These are phyloP conservation scores for Cladosporium sp. DNA, from an alignment of 2,329 filamentous ascomycete genomes.

Conservation along the genomic window DNA sequence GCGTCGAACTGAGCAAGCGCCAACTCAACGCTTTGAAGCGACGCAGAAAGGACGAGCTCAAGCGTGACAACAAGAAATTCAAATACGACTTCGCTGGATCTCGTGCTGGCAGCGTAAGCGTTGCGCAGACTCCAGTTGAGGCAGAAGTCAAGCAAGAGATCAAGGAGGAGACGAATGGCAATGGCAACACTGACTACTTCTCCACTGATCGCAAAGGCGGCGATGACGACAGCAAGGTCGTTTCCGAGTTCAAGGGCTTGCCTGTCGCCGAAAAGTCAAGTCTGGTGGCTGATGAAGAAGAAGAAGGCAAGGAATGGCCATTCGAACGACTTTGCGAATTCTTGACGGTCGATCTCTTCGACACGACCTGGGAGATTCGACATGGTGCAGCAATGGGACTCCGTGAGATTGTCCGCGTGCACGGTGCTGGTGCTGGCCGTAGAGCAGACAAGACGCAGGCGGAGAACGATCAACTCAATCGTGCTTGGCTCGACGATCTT, in stretches of 20 bases:
- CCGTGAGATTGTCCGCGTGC: constrained; percentile 86
- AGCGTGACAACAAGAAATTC: constrained; percentile 81
- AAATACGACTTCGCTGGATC: constrained; percentile 73
- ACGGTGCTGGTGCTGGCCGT: constrained; percentile 85
- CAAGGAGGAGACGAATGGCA: constrained; percentile 53
- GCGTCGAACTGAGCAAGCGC: constrained; percentile 72
- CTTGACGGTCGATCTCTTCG: constrained; percentile 89
- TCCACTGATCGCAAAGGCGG: constrained; percentile 76
- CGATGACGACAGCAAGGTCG: constrained; percentile 88
- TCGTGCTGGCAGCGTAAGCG: constrained; percentile 64
- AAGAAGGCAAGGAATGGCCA: constrained; percentile 85
- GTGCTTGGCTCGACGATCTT: constrained; percentile 87
- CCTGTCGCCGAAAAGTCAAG: constrained; percentile 80
- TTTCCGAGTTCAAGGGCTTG: constrained; percentile 92
- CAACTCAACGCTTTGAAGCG: constrained; percentile 94
- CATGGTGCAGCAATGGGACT: constrained; percentile 96
- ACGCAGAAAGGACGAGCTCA: constrained; percentile 87
- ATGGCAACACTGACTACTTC: constrained; percentile 75
- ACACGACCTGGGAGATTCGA: constrained; percentile 89
- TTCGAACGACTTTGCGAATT: constrained; percentile 94
- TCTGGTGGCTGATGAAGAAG: constrained; percentile 73
- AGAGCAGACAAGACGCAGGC: constrained; percentile 66
- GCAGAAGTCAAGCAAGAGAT: constrained; percentile 62
- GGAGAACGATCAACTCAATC: constrained; percentile 80
- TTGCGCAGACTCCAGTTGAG: constrained; percentile 55